Percentiles rank a stretch among this genome's conserved stretches.
Evolutionary conservation across 2,329 filamentous ascomycete genomes (phyloP).

Genomic region (Geosmithia flava): DNA sequence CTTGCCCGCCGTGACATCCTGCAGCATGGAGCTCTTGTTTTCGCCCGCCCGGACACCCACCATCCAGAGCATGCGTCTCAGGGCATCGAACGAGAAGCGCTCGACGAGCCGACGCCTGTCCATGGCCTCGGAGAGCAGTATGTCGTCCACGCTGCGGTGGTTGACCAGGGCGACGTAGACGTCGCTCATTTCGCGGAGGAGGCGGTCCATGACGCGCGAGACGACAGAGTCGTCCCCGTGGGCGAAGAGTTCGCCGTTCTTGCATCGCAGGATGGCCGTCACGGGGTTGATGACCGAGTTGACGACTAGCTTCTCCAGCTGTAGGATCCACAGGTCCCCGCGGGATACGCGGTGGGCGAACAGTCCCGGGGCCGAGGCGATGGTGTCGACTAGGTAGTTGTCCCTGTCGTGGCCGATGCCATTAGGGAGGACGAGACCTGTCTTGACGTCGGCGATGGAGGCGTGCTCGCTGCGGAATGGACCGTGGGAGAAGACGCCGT

Average conservation of each 20-base stretch:
- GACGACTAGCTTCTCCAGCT: constrained; percentile 76
- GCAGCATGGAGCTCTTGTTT: constrained; percentile 51
- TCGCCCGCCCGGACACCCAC: constrained; percentile 34
- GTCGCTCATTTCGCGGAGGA: constrained; percentile 62
- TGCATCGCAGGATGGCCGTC: constrained; percentile 64
- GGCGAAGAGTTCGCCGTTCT: constrained; percentile 65
- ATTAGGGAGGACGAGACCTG: constrained; percentile 32
- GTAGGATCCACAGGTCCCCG: constrained; percentile 40
- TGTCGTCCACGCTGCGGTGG: constrained; percentile 32
- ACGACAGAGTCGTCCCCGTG: constrained; percentile 21
- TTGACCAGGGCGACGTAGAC: constrained; percentile 60
- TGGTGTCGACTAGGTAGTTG: constrained; percentile 26
- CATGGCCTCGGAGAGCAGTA: constrained; percentile 14
- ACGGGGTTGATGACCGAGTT: constrained; percentile 77
- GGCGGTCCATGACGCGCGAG: constrained; percentile 46
- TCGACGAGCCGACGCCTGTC: constrained; percentile 9
- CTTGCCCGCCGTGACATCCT: constrained; percentile 39
- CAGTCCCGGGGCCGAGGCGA: constrained; percentile 30
- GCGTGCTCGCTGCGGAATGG: constrained; percentile 40
- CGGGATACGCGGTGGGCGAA: constrained; percentile 23
- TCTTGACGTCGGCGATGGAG: constrained; percentile 30
- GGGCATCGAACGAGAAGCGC: constrained; percentile 27
- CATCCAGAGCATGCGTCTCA: constrained; percentile 32
- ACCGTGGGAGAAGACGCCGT: constrained; percentile 39
- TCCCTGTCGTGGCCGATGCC: constrained; percentile 1